These are phyloP conservation scores for Chlamydomonas sp. DNA, from an alignment of 139 green algal genomes.

Conservation along the genomic window DNA sequence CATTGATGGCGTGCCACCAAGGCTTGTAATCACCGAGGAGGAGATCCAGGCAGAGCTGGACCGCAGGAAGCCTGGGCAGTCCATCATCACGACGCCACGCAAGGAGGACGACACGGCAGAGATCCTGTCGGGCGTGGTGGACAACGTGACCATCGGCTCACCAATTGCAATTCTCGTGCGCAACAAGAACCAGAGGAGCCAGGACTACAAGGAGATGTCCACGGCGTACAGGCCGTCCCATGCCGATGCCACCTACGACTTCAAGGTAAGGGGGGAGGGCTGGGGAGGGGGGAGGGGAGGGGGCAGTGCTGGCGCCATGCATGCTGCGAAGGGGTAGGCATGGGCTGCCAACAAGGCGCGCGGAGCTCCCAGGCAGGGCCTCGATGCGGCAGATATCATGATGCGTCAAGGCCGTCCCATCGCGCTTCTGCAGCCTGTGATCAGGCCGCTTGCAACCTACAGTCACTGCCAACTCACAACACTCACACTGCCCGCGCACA, in stretches of 20 bases:
- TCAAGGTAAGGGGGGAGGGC: no score
- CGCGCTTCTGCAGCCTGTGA: no score
- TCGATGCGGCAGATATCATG: no score
- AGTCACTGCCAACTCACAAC: no score
- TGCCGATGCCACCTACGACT: constrained; percentile 97
- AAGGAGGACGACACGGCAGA: constrained; percentile 91
- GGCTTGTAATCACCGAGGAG: constrained; percentile 72
- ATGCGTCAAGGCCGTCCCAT: no score
- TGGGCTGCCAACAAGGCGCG: no score
- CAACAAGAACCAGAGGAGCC: constrained; percentile 90
- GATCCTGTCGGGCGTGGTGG: constrained; percentile 70
- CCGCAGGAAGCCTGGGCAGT: constrained; percentile 85
- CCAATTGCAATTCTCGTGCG: constrained; percentile 92
- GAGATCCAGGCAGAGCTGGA: constrained; percentile 85
- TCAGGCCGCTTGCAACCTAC: no score
- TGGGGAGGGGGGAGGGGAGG: no score
- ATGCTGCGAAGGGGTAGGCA: no score
- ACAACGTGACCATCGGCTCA: constrained; percentile 45
- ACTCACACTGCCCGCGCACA: no score
- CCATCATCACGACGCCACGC: constrained; percentile 91
- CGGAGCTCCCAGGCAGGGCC: no score
- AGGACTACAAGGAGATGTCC: constrained; percentile 82
- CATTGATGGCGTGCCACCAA: constrained; percentile 88
- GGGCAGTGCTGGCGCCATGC: no score
- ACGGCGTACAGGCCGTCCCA: constrained; percentile 89